Base-by-base conservation (phyloP, 2,329 filamentous ascomycete species). In the Daldinia eschscholtzii region DNA sequence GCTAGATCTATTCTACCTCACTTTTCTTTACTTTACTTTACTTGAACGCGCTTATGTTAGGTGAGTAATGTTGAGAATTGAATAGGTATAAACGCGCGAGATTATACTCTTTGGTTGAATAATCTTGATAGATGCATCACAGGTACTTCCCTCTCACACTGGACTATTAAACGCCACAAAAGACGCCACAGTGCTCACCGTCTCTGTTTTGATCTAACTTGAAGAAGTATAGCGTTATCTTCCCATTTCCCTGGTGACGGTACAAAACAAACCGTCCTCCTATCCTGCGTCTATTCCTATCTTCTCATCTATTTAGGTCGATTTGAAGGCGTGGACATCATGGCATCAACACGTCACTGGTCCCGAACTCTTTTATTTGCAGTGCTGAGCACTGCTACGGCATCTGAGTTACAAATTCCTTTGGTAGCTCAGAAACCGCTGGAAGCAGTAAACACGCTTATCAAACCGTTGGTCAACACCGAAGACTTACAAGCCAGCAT, bases 401-500 rank as follows among this genome's bases (percentile, higher is more conserved):
- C 72, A 15, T 66, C 74, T 37, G 73, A 76, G 50, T 58, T 72
- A 41, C 77, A 78, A 65, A 67, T 72, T 26, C 76, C 76, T 37
- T 57, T 78, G 48, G 20, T 68, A 42, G 60, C 73, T 2, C 68
- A 73, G 5, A 60, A 65, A 9, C 67, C 64, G 13, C 18, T 71
- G 6, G 61, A 48, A 7, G 67, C 63, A 23, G 69, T 60, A 37
- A 64, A 65, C 52, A 26, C 50, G 18, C 60, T 64, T 41, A 63
- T 50, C 65, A 78, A 73, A 72, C 82, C 82, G 1, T 65, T 88
- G 60, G 80, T 90, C 55, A 84, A 85, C 75, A 86, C 86, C 53
- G 80, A 87, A 75, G 79, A 80, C 13, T 82, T 92, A 1, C 87
- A 92, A 78, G 80, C 79, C 15, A 81, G 81, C 66, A 90, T 93